Conservation (phyloP, 2,329 filamentous ascomycete species). For the Pyrenochaeta sp. region DNA sequence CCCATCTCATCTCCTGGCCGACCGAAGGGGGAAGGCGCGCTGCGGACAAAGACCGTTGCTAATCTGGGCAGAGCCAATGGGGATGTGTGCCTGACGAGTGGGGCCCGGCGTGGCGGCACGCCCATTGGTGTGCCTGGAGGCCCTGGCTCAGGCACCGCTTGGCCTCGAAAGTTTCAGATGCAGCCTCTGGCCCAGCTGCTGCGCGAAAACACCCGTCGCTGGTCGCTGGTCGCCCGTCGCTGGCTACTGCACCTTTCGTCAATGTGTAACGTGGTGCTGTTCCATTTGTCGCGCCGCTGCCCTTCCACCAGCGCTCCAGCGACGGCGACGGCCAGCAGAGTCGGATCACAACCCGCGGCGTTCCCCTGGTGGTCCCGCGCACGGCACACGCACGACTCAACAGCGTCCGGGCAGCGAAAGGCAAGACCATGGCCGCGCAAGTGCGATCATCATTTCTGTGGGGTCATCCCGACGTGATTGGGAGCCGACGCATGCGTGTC, state of each 20-base stretch:
- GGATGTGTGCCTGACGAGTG: constrained; percentile 24
- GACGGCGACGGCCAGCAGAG: constrained; percentile 16
- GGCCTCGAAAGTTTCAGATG: constrained; percentile 23
- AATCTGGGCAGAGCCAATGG: constrained; percentile 35
- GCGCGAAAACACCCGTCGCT: constrained; percentile 10
- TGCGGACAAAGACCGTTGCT: constrained; percentile 28
- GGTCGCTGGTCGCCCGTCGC: no score
- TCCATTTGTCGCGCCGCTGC: no score
- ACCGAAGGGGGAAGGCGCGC: constrained; percentile 19
- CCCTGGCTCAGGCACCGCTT: constrained; percentile 35
- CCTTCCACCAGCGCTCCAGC: constrained; percentile 15
- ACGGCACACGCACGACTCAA: constrained; percentile 6
- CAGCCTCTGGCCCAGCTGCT: constrained; percentile 5
- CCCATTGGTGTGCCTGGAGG: constrained; percentile 47
- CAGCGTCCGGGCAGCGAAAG: constrained; percentile 6
- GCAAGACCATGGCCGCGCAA: constrained; percentile 33
- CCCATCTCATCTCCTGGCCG: constrained; percentile 33
- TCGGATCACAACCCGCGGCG: constrained; percentile 1
- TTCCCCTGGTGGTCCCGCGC: no score
- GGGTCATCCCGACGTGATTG: constrained; percentile 22
- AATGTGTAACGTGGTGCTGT: constrained; percentile 24
- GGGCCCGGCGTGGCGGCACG: constrained; percentile 1
- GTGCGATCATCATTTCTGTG: constrained; percentile 35
- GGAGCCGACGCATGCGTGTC: constrained; percentile 21
- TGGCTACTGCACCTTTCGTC: constrained; percentile 1